These are phyloP conservation scores for Nemania abortiva DNA, from an alignment of 2,329 filamentous ascomycete species.

Conservation along the genomic window DNA sequence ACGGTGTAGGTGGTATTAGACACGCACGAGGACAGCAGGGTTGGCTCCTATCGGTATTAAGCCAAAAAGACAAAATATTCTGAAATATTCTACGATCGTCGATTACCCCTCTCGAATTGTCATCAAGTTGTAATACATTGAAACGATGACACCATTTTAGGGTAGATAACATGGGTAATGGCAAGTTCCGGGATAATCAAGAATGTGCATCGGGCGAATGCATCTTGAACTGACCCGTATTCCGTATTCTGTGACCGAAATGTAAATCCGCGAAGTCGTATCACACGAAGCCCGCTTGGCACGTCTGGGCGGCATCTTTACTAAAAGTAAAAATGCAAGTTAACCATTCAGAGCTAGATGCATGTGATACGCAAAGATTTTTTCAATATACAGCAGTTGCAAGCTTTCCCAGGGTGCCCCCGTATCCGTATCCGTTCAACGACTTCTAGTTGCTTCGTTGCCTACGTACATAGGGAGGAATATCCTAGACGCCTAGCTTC, in stretches of 20 bases:
- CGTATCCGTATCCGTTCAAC: not conserved
- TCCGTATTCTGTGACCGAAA: not conserved
- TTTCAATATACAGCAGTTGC: not conserved
- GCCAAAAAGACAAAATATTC: not conserved
- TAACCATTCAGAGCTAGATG: not conserved
- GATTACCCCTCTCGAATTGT: not conserved
- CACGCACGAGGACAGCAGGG: not conserved
- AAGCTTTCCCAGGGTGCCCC: not conserved
- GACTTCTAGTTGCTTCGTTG: not conserved
- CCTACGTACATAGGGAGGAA: not conserved
- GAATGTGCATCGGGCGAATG: not conserved
- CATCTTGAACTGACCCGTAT: not conserved
- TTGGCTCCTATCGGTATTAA: not conserved
- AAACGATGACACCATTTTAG: not conserved
- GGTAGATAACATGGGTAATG: not conserved
- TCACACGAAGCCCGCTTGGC: not conserved
- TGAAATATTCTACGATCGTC: not conserved
- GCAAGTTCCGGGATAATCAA: not conserved
- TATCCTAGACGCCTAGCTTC: not conserved
- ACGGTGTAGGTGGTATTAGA: not conserved
- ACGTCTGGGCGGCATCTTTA: not conserved
- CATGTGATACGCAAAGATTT: not conserved
- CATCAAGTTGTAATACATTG: not conserved
- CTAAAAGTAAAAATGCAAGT: not conserved
- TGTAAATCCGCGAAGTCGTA: not conserved